A percentile compares a stretch with the other conserved stretches of the same genome.
phyloP scores from a whole-genome alignment of 768 basidiomycete genomes.

The Lepiota venenata region DNA sequence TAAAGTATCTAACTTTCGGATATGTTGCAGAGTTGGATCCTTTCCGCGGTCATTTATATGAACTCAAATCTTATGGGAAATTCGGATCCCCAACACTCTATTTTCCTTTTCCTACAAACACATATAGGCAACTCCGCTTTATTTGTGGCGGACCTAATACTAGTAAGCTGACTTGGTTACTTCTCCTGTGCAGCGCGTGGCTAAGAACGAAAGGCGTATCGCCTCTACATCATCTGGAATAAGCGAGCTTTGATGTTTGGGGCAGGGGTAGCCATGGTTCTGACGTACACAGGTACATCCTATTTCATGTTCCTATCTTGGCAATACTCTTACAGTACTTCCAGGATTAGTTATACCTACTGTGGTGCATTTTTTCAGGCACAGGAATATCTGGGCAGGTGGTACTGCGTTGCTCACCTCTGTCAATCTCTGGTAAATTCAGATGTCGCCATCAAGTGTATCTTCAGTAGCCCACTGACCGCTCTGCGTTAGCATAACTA shows the following conservation, averaged over 20 bases:
- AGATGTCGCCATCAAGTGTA: background rate
- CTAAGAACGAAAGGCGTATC: background rate
- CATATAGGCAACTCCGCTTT: background rate
- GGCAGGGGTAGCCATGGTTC: background rate
- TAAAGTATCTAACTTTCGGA: background rate
- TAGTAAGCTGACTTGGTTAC: background rate
- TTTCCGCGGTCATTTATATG: background rate
- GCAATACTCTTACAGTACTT: background rate
- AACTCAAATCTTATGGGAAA: background rate
- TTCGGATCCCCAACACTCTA: background rate
- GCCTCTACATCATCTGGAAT: conserved; percentile 5
- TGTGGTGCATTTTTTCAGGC: background rate
- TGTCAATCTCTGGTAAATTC: background rate
- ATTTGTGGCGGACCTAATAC: conserved; percentile 1
- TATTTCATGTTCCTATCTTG: background rate
- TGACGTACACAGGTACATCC: background rate
- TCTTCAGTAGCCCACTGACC: too few relatives aligned
- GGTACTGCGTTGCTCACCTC: background rate
- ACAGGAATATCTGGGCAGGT: background rate
- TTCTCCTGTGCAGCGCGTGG: too few relatives aligned
- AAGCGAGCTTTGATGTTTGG: background rate
- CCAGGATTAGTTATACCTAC: background rate
- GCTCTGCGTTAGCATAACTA: background rate
- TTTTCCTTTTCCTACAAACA: background rate
- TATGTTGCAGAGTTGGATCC: background rate